Base-by-base conservation (phyloP, 148 eudicot species). In the Rhododendron simsii region DNA sequence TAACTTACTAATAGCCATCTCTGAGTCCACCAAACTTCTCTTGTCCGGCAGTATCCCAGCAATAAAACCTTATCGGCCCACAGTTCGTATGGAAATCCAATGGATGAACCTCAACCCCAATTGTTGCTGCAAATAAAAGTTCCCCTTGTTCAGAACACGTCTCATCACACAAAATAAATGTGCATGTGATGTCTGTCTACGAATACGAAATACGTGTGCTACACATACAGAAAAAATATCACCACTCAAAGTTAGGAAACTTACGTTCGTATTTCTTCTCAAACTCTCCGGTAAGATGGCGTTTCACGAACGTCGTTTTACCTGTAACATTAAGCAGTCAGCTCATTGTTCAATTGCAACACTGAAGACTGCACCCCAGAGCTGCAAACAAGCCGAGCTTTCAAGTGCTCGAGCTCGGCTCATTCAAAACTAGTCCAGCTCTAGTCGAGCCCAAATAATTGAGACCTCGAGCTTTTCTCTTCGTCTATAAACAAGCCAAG, bases 41-140 rank as follows among this genome's bases (percentile, higher is more conserved):
- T 44, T 85, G 86, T 12, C 87, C 87, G 65, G 87, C 87, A 28
- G 87, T 85, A 47, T 85, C 87, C 87, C 87, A 85, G 37, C 87
- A 85, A 18, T 80, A 80, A 67, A 80, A 85, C 44, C 87, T 65
- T 80, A 85, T 45, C 84, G 67, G 21, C n/a, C 87, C 87, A 33
- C 84, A 80, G 50, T 80, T 85, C 1, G 87, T 85, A 35, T 2
- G 20, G 28, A 85, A 85, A 79, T 85, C 83, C 83, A 83, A 50
- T 2, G 86, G 86, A 85, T 85, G 86, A 53, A 85, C 86, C 57
- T 85, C 86, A 55, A 85, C 86, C 1, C 86, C 86, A 85, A 85
- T 85, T 37, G 86, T 85, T 39, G 86, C 86, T 85, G 82, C 74
- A 85, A 13, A 69, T 71, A 10, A 83, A 14, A 48, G 7, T 30